Conservation (phyloP, 768 basidiomycete species). For the Agrocybe praecox region DNA sequence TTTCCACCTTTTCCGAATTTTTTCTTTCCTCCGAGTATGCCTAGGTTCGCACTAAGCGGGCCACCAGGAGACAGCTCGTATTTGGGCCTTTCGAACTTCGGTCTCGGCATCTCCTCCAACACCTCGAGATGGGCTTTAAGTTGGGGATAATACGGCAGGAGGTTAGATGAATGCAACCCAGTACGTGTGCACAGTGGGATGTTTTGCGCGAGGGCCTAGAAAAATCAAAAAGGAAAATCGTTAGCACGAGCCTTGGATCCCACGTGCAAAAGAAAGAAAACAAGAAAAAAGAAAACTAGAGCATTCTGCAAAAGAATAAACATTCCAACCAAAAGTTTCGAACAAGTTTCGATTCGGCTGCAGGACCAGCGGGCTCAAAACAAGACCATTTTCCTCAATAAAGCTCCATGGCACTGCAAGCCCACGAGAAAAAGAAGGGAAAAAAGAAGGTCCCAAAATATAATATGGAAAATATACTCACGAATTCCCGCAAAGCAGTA, state of each 20-base stretch:
- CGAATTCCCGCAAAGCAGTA: conserved; percentile 75
- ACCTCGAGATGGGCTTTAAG: background rate
- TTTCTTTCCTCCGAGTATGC: background rate
- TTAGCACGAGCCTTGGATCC: too few relatives aligned
- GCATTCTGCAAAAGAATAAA: too few relatives aligned
- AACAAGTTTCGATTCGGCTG: too few relatives aligned
- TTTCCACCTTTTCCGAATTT: background rate
- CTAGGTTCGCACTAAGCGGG: background rate
- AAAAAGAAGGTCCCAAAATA: background rate
- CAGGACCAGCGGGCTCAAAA: too few relatives aligned
- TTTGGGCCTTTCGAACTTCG: background rate
- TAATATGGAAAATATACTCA: conserved; percentile 37
- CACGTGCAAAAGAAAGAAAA: background rate
- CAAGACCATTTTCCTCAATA: too few relatives aligned
- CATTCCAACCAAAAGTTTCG: too few relatives aligned
- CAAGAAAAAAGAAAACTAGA: too few relatives aligned
- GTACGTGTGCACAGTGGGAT: conserved; percentile 54
- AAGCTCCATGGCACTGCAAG: too few relatives aligned
- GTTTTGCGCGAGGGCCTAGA: conserved; percentile 73
- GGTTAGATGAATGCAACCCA: background rate
- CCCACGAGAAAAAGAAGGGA: too few relatives aligned
- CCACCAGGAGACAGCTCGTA: background rate
- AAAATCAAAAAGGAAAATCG: conserved; percentile 1
- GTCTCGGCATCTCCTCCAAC: background rate
- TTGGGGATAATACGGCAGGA: background rate